Evolutionary conservation across 495 filamentous ascomycete genomes (phyloP).

Genomic region (Niebla homalea): DNA sequence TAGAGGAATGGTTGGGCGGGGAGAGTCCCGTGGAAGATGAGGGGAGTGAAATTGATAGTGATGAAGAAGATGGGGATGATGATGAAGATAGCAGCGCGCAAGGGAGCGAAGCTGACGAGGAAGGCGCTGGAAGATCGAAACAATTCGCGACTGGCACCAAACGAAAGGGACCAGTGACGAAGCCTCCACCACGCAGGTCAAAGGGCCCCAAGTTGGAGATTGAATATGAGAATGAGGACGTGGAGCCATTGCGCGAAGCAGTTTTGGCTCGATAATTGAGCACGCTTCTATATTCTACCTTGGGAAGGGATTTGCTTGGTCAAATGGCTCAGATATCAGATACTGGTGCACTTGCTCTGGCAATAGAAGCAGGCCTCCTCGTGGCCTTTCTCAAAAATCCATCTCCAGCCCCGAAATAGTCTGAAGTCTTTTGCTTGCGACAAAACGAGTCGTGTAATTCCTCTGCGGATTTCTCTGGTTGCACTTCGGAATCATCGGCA

Average conservation of each 20-base stretch:
- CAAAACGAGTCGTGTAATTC: too few relatives aligned
- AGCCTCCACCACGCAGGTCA: constrained; percentile 49
- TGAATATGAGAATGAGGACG: constrained; percentile 62
- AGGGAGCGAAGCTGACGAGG: constrained; percentile 27
- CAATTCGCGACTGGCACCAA: constrained; percentile 48
- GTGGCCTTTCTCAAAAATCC: not conserved
- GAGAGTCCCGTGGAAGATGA: constrained; percentile 37
- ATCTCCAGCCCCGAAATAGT: not conserved
- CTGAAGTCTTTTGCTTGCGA: too few relatives aligned
- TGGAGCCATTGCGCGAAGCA: constrained; percentile 37
- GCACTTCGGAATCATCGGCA: too few relatives aligned
- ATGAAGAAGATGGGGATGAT: constrained; percentile 36
- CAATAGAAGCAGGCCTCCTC: not conserved
- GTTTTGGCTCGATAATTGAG: constrained; percentile 26
- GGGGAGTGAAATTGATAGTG: constrained; percentile 32
- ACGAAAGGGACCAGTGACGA: constrained; percentile 48
- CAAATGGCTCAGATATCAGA: not conserved
- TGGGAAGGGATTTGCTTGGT: not conserved
- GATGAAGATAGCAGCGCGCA: constrained; percentile 33
- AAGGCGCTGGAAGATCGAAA: constrained; percentile 24
- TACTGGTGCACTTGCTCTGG: too few relatives aligned
- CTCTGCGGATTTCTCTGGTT: too few relatives aligned
- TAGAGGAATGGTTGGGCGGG: constrained; percentile 61
- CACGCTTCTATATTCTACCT: not conserved
- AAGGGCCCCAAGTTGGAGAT: constrained; percentile 55